Base-by-base conservation (phyloP, 2,329 filamentous ascomycete genomes). In the Helotiales sp. region DNA sequence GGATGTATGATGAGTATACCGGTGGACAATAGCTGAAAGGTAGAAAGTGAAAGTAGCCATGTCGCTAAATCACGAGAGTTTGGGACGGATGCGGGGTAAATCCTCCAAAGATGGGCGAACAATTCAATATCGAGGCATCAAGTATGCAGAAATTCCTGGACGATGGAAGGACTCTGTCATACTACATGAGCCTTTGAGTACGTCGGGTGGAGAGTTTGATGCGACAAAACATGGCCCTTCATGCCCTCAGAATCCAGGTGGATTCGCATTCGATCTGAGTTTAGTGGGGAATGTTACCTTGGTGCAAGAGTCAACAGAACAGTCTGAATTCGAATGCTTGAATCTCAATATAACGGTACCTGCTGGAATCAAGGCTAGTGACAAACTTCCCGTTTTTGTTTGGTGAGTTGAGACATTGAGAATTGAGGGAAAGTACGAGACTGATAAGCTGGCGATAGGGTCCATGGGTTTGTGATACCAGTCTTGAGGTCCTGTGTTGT, bases 221-320 rank as follows among this genome's bases (percentile, higher is more conserved):
- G 72, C 71, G 2, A 74, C 71, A 1, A 55, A 58, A 22, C 71
- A 71, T 57, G 73, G 73, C 2, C 72, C 73, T 31, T 70, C 70
- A 27, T 74, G 72, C 63, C 73, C 73, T 8, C 73, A 74, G 13
- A 64, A 61, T 42, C 50, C 57, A 2, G 55, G 53, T 1, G 49
- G 57, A 5, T 61, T 59, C 47, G 49, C 31, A 10, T 61, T 59
- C 30, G 63, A 65, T 51, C 30, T 65, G 19, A 58, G 46, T 15
- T 47, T 65, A 19, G 49, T 65, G 8, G 63, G 63, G 4, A 48
- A 62, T 22, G 34, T 61, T 13, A 50, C 42, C 8, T 40, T 63
- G 17, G 52, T 55, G n/a, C 25, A 30, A 22, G 59, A 69, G 30
- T 40, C 53, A 17, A 25, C 25, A 9, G 54, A 58, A 30, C 38